Base-by-base conservation (phyloP, 2,329 filamentous ascomycete genomes). In the Sporothrix inflata region DNA sequence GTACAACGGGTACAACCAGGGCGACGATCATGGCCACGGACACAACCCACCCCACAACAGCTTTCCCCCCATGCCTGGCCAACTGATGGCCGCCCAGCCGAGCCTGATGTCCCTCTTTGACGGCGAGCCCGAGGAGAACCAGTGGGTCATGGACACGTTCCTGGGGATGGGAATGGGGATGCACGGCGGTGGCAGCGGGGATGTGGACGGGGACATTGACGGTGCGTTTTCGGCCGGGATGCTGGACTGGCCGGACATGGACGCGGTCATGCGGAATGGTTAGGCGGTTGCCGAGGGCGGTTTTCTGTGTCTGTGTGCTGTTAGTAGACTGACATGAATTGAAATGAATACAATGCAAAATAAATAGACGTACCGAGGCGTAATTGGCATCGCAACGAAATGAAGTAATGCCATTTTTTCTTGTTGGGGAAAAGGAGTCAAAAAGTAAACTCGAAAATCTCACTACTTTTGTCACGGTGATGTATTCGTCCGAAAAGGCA, bases 71-170 rank as follows among this genome's bases (percentile, higher is more conserved):
- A 27, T 55, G 47, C 47, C 66, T 3, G 66, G 66, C 45, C 30
- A 53, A 19, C 14, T 45, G 4, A 40, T 57, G n/a, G 47, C 27
- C 4, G 3, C 34, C 11, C 67, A 69, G 51, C 67, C 67, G 1
- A 57, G 49, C 21, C 38, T 69, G 8, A 24, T 57, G 19, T 55
- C 51, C n/a, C 51, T 69, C n/a, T 69, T 69, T 47, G 67, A 69
- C 38, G 67, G 67, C 12, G 67, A 69, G 21, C 67, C 67, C 12
- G 67, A 69, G 8, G 67, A 69, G 51, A 69, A 69, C 66, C 67
- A 69, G 38, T 69, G 67, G 67, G 67, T 57, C n/a, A 69, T 69
- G 67, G 67, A 69, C 38, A 57, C 67, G 4, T 57, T 69, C 21
- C 16, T 69, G 49, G 67, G 67, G 1, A 69, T 69, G 67, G 57